phyloP scores from a whole-genome alignment of 306 rosid genomes.

The Vachellia pachyceras region DNA sequence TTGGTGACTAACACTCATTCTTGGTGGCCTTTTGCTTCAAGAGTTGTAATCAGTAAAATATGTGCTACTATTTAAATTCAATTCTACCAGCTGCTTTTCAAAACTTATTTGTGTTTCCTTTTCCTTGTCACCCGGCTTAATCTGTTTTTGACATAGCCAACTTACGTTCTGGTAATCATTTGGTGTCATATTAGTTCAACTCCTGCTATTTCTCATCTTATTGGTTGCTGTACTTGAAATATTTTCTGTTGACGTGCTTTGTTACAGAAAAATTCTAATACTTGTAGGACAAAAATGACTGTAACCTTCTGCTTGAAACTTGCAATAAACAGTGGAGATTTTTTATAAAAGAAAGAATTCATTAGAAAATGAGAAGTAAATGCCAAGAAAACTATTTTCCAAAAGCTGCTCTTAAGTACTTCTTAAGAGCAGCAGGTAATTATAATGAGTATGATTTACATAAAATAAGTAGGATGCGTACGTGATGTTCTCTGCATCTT shows the following conservation, averaged over 20 bases:
- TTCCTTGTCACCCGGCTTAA: background rate
- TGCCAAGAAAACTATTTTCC: background rate
- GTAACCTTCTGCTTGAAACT: background rate
- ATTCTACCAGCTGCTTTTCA: background rate
- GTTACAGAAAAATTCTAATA: background rate
- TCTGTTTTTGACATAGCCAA: background rate
- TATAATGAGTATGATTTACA: background rate
- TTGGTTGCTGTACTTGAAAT: background rate
- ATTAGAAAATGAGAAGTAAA: background rate
- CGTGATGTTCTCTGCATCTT: background rate
- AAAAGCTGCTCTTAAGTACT: background rate
- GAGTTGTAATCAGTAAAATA: background rate
- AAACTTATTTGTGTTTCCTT: background rate
- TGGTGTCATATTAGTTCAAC: background rate
- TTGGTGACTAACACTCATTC: background rate
- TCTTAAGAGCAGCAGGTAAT: background rate
- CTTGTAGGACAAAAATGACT: background rate
- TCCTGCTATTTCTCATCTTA: background rate
- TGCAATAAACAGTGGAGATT: background rate
- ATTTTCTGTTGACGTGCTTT: background rate
- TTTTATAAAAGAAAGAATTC: no score
- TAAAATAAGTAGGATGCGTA: background rate
- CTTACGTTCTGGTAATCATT: background rate
- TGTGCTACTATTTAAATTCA: background rate
- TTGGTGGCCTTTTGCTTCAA: slow-evolving; percentile 5